Evolutionary conservation across 495 filamentous ascomycete genomes (phyloP), one percentile per base, ranked within the genome.

Genomic region (Lentithecium fluviatile): DNA sequence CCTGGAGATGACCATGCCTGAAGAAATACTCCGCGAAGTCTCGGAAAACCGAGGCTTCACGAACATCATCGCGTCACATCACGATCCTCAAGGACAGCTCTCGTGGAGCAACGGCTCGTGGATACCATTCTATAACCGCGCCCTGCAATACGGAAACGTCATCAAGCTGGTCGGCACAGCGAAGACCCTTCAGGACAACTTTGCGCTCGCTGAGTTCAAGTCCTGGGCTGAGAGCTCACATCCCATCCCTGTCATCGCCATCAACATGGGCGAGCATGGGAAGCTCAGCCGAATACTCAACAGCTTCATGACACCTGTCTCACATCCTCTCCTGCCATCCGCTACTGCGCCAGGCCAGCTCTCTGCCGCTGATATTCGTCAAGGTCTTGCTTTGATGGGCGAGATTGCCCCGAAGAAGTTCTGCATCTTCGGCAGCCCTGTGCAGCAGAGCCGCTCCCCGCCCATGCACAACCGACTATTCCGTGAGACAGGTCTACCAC

Each of bases 311-410:
- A 97, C 95, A 1, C 94, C 94, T 2, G 94, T 99, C 23, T 91
- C 92, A 17, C 95, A 97, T 71, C 89, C 91, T 5, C 81, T 81
- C 15, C 80, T 97, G 2, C 91, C 94, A 0, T 88, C 90, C 78
- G 95, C 94, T 76, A 91, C 94, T 10, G 95, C 94, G 0, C 94
- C 95, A 5, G 94, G 95, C 13, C 94, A 99, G 67, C 83, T 99
- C 20, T 96, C 90, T 21, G 91, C 92, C 0, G 82, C 85, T 1
- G 94, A 99, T 67, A 97, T 97, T 65, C 85, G 91, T 37, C 80
- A 75, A 8, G 91, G 82, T 10, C 79, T 96, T 21, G 81, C 84
- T 6, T 74, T 96, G 26, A 82, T 95, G 56, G 95, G 95, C 38
- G 85, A 89, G 65, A 85, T 97, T 52, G 77, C 86, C 65, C 71